Percentiles rank a stretch among this genome's conserved stretches.
These are phyloP conservation scores for Aspergillus quadrilineatus DNA, from an alignment of 2,329 filamentous ascomycete genomes.

Conservation along the genomic window DNA sequence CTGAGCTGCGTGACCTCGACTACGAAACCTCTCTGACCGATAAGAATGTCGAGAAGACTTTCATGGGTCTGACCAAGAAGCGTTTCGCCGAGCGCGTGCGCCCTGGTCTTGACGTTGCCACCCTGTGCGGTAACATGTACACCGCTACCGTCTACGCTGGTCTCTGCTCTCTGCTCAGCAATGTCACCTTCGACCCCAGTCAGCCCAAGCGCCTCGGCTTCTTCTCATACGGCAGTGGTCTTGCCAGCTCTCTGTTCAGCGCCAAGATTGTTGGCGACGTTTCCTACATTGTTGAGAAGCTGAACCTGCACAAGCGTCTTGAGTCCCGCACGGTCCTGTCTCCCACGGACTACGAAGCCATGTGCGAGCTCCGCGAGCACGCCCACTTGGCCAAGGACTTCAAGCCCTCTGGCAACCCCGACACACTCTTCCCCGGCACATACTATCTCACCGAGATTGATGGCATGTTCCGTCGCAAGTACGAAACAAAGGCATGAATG, in stretches of 20 bases:
- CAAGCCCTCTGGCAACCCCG: slow-evolving; percentile 65
- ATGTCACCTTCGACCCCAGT: slow-evolving; percentile 62
- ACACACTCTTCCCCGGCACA: slow-evolving; percentile 64
- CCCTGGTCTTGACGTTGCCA: slow-evolving; percentile 72
- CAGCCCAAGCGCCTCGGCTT: slow-evolving; percentile 71
- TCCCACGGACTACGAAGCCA: slow-evolving; percentile 73
- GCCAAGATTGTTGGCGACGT: slow-evolving; percentile 66
- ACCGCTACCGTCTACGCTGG: slow-evolving; percentile 60
- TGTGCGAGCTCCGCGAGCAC: slow-evolving; percentile 78
- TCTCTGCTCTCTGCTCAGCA: slow-evolving; percentile 60
- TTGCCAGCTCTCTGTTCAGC: slow-evolving; percentile 73
- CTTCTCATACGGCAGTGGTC: slow-evolving; percentile 77
- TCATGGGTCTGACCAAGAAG: slow-evolving; percentile 82
- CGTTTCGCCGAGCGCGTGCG: slow-evolving; percentile 74
- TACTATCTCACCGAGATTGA: slow-evolving; percentile 82
- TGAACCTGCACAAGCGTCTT: slow-evolving; percentile 69
- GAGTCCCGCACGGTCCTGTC: slow-evolving; percentile 64
- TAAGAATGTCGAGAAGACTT: slow-evolving; percentile 82
- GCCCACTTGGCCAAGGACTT: slow-evolving; percentile 81
- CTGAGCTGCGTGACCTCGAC: slow-evolving; percentile 73
- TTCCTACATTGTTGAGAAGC: slow-evolving; percentile 63
- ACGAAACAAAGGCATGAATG: slow-evolving; percentile 69
- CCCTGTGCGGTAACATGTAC: slow-evolving; percentile 69
- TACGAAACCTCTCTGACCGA: slow-evolving; percentile 77
- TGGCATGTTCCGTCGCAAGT: slow-evolving; percentile 81